phyloP scores from a whole-genome alignment of 139 green algal genomes.

The Penium margaritaceum region DNA sequence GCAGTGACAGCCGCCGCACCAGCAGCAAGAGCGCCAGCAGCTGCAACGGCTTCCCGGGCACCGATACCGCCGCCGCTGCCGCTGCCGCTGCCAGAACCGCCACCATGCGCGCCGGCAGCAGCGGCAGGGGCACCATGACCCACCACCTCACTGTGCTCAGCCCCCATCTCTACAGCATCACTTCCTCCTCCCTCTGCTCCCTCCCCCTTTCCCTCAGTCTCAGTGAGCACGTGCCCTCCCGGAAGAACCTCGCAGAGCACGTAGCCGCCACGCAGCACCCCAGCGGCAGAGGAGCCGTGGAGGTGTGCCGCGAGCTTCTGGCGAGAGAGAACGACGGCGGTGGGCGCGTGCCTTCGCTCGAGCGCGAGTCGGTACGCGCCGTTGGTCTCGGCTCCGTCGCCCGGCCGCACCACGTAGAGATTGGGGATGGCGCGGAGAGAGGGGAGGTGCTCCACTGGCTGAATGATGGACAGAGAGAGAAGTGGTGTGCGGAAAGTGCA shows the following conservation, averaged over 20 bases:
- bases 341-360: conserved; percentile 59
- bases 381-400: conserved; percentile 87
- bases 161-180: no score
- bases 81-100: no score
- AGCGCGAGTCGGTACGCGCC: conserved; percentile 79
- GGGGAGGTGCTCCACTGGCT: conserved; percentile 93
- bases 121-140: no score
- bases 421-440: conserved; percentile 96
- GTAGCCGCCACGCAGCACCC: conserved; percentile 80
- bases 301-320: conserved; percentile 89
- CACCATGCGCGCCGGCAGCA: no score
- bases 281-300: conserved; percentile 65
- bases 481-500: no score
- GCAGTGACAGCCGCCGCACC: no score
- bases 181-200: conserved; percentile 27
- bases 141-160: no score
- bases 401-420: conserved; percentile 86
- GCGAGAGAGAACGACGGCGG: conserved; percentile 82
- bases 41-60: no score
- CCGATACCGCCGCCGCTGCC: no score
- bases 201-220: conserved; percentile 24
- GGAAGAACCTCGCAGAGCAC: no score
- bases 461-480: conserved; percentile 54
- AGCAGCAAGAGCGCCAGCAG: no score
- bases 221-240: no score